A percentile compares a stretch with the other conserved stretches of the same genome.
Evolutionary conservation across 768 basidiomycete genomes (phyloP).

Genomic region (Cytidiella melzeri): DNA sequence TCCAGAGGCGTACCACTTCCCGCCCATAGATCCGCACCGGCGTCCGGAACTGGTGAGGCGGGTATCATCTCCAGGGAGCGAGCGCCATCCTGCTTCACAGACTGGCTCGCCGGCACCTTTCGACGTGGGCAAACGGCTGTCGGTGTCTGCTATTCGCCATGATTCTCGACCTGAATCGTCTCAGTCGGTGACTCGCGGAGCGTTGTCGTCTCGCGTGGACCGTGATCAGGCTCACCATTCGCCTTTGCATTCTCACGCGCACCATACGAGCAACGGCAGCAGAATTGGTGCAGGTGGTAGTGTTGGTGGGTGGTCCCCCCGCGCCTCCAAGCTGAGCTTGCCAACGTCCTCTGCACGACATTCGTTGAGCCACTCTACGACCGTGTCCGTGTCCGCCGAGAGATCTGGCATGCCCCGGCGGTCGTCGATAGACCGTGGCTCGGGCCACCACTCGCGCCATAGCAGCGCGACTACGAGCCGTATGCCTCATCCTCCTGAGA

Average conservation of each 20-base stretch:
- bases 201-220: conserved; percentile 1
- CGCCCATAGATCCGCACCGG: conserved; percentile 15
- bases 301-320: conserved; percentile 10
- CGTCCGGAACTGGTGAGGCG: conserved; percentile 18
- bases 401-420: conserved; percentile 9
- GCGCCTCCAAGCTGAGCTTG: conserved; percentile 4
- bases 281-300: conserved; percentile 2
- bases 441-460: no score
- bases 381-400: conserved; percentile 4
- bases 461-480: no score
- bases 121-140: conserved; percentile 41
- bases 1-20: conserved; percentile 21
- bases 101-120: conserved; percentile 43
- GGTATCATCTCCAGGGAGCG: conserved; percentile 32
- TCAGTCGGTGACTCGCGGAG: conserved; percentile 2
- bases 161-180: conserved; percentile 29
- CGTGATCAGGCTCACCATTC: conserved; percentile 4
- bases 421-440: conserved; percentile 2
- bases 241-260: conserved; percentile 5
- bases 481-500: conserved; percentile 6
- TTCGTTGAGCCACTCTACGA: conserved; percentile 5
- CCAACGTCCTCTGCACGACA: conserved; percentile 9
- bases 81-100: conserved; percentile 33
- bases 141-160: conserved; percentile 42
- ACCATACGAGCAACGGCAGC: conserved; percentile 10